Evolutionary conservation across 345 rosid genomes (phyloP), one percentile per base, ranked within the genome.

Genomic region (Citrus mangshanensis): DNA sequence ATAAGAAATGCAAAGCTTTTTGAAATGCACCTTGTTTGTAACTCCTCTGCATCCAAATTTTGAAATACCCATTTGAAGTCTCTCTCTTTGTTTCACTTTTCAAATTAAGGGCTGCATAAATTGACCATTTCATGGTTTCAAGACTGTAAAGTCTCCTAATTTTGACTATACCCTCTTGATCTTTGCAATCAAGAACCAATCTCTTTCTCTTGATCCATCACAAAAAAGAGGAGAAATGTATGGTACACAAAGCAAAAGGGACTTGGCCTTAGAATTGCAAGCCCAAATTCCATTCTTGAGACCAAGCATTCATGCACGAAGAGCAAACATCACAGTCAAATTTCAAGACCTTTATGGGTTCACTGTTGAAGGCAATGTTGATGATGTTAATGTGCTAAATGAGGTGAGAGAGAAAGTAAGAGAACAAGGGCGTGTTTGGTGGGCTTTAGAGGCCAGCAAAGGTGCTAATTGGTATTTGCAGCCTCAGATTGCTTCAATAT

Each of bases 391-490:
- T 70, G 83, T 97, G 7, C 72, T 97, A 84, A 97, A 97, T 66
- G 99, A 97, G 87, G 98, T 97, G 0, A 89, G 99, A 51, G 99
- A 97, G 89, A 97, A 91, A 86, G 99, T 97, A 38, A 89, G 98
- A 85, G 87, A 91, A 67, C 99, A 97, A 79, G 98, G 98, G 64
- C 84, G 97, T 19, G 97, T 97, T 42, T 97, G 99, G 99, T 97
- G 99, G 99, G 91, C 93, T 16, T 78, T 97, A 19, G 99, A 97
- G 88, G 98, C 99, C 37, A 97, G 95, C 89, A 97, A 97, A 84
- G 99, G 99, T 32, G 97, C 98, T 28, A 97, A 97, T 83, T 97
- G 99, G 99, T 97, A 97, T 84, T 85, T 94, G 84, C 96, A 88
- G 81, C 98, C 95, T 0, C 92, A 91, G 74, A 79, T 91, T 80